Evolutionary conservation across 2,329 filamentous ascomycete species (phyloP).

Genomic region (Apiospora rasikravindrae): DNA sequence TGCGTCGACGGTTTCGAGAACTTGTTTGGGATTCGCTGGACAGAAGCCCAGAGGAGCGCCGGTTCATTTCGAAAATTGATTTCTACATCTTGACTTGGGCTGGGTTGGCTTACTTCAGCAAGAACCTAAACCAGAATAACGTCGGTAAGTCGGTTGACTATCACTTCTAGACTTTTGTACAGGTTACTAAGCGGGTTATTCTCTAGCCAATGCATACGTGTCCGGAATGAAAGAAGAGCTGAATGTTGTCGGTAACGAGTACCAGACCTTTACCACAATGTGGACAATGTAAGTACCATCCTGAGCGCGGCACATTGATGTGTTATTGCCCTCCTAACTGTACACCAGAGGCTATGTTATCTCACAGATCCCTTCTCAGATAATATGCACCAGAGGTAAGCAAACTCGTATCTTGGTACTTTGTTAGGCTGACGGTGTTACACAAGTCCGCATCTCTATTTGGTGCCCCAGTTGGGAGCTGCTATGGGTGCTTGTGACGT

Average conservation of each 20-base stretch:
- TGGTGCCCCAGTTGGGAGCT: conserved; percentile 29
- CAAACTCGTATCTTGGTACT: background rate
- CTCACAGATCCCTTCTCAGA: background rate
- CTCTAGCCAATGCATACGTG: conserved; percentile 24
- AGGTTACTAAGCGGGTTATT: no score
- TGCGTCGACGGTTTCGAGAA: background rate
- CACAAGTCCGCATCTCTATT: conserved; percentile 27
- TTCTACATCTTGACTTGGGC: conserved; percentile 32
- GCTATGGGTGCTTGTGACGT: conserved; percentile 27
- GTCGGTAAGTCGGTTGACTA: conserved; percentile 3
- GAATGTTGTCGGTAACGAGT: background rate
- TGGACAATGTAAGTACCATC: conserved; percentile 14
- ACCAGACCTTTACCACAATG: background rate
- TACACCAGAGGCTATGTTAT: background rate
- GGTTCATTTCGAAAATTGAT: conserved; percentile 29
- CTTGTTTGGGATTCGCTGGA: background rate
- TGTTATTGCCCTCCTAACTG: no score
- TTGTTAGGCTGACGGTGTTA: background rate
- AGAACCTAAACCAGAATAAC: conserved; percentile 20
- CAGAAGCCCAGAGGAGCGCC: background rate
- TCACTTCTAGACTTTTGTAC: no score
- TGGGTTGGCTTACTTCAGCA: conserved; percentile 33
- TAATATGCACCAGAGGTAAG: background rate
- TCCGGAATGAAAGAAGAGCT: conserved; percentile 12
- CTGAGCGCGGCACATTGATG: no score